Conservation (phyloP, 306 rosid species). For the Inga laurina region DNA sequence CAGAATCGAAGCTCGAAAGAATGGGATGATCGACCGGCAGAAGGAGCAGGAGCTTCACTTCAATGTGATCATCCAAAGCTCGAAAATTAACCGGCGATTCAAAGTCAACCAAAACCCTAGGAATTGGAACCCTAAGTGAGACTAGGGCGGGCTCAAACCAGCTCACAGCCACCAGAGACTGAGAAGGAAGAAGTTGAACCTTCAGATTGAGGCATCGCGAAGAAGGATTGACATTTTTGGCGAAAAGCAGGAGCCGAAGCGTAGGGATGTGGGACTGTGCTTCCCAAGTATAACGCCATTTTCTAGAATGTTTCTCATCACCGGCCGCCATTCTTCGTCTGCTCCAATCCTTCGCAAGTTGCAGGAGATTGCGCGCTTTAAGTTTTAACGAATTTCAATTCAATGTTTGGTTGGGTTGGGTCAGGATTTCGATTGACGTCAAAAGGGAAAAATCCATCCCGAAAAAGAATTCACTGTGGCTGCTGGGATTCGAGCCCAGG, state of each 20-base stretch:
- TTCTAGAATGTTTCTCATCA: conserved; percentile 10
- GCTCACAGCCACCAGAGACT: conserved; percentile 45
- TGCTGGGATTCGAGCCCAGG: conserved; percentile 62
- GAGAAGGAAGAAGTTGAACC: conserved; percentile 45
- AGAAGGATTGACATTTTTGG: conserved; percentile 50
- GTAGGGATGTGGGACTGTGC: conserved; percentile 77
- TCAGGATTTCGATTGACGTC: background rate
- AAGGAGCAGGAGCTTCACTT: conserved; percentile 77
- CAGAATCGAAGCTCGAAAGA: conserved; percentile 46
- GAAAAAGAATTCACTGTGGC: conserved; percentile 22
- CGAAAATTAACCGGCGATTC: conserved; percentile 59
- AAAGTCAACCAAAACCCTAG: conserved; percentile 63
- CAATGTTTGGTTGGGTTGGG: background rate
- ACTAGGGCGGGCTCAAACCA: conserved; percentile 43
- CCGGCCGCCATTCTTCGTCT: conserved; percentile 16
- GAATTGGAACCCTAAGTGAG: conserved; percentile 72
- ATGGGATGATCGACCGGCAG: conserved; percentile 81
- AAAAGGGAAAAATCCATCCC: no score
- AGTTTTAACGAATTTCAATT: background rate
- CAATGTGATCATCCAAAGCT: conserved; percentile 66
- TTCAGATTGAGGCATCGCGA: conserved; percentile 57
- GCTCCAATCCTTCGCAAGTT: background rate
- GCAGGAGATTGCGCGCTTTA: background rate
- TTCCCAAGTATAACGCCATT: conserved; percentile 92
- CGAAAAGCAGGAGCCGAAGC: conserved; percentile 68